Conservation (phyloP, 169 alveolate species). For the Cryptosporidium parvum region DNA sequence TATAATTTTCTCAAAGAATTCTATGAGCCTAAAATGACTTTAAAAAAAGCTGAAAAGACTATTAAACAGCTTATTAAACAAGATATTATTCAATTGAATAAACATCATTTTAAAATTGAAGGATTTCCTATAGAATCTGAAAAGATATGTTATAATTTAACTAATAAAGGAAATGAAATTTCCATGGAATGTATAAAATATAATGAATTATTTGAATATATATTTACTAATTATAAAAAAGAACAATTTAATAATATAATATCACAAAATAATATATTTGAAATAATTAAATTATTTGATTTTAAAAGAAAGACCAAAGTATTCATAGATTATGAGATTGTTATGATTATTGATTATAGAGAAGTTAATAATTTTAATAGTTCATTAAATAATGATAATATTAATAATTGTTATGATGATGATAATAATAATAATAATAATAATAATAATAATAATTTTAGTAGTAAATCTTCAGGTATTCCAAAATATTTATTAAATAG, state of each 20-base stretch:
- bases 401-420: background rate
- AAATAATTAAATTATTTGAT: background rate
- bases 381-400: background rate
- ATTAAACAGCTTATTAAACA: conserved; percentile 20
- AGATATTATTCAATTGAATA: background rate
- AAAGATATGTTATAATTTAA: conserved; percentile 4
- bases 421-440: background rate
- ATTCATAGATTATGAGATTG: conserved; percentile 49
- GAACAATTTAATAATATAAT: background rate
- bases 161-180: conserved; percentile 20
- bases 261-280: background rate
- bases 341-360: conserved; percentile 69
- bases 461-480: conserved; percentile 54
- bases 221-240: conserved; percentile 1
- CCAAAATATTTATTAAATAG: conserved; percentile 45
- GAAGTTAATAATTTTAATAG: conserved; percentile 30
- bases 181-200: conserved; percentile 25
- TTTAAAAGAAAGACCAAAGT: conserved; percentile 15
- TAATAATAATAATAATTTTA: background rate
- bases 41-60: conserved; percentile 45
- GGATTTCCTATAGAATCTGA: conserved; percentile 65
- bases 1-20: conserved; percentile 4
- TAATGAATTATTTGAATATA: background rate
- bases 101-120: background rate
- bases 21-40: conserved; percentile 12